Evolutionary conservation across 192 early-diverging fungal species (phyloP).

Genomic region (Umbelopsis sp.): DNA sequence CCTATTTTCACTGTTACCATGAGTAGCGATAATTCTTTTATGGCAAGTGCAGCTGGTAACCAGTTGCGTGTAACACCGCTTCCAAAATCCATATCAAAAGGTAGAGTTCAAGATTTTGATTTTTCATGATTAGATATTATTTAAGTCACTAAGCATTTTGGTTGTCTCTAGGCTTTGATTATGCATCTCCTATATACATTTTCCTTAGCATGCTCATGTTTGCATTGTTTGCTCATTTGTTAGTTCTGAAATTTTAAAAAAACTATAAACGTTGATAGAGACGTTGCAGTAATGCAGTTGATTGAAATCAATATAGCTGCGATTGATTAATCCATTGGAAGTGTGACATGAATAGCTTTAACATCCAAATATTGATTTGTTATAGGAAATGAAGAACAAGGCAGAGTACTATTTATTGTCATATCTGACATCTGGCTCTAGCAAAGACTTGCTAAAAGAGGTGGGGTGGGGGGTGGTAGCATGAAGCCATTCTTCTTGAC

Average conservation of each 20-base stretch:
- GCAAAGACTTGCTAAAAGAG: not conserved
- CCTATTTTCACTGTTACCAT: not conserved
- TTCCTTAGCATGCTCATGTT: constrained; percentile 13
- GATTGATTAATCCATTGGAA: too few relatives aligned
- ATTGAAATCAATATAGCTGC: too few relatives aligned
- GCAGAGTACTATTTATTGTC: not conserved
- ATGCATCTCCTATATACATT: not conserved
- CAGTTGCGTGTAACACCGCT: not conserved
- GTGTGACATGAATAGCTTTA: too few relatives aligned
- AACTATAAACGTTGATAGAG: too few relatives aligned
- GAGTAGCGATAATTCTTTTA: not conserved
- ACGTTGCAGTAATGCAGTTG: too few relatives aligned
- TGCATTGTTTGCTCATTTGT: not conserved
- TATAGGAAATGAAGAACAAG: not conserved
- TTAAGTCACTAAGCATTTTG: not conserved
- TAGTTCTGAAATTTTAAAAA: not conserved
- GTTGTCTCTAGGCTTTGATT: not conserved
- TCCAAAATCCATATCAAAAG: not conserved
- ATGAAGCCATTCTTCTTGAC: not conserved
- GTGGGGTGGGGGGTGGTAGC: not conserved
- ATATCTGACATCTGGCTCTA: not conserved
- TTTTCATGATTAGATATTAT: not conserved
- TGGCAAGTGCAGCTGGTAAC: constrained; percentile 2
- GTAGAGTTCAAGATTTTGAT: not conserved
- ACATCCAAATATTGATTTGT: too few relatives aligned